Conservation (phyloP, 495 filamentous ascomycete genomes). For the Trichocladium uniseriatum region DNA sequence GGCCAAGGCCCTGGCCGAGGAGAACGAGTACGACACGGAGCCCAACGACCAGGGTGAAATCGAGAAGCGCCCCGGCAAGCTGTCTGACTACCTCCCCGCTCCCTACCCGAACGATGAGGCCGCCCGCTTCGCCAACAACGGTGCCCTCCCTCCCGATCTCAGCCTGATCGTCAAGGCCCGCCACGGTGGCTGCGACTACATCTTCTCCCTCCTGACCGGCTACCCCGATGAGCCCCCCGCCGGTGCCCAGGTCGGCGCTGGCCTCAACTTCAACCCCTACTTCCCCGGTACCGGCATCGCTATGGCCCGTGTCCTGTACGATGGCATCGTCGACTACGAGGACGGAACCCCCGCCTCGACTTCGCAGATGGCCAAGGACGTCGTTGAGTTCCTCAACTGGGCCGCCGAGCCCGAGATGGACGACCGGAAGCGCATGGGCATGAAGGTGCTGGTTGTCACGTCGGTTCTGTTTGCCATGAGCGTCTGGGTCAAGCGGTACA, state of each 20-base stretch:
- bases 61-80: conserved; percentile 95
- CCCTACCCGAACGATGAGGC: conserved; percentile 99
- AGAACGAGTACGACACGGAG: conserved; percentile 97
- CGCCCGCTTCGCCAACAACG: conserved; percentile 94
- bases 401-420: conserved; percentile 98
- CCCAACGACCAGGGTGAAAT: conserved; percentile 97
- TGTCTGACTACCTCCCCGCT: conserved; percentile 88
- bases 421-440: conserved; percentile 96
- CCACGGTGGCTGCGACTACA: conserved; percentile 97
- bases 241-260: conserved; percentile 66
- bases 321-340: conserved; percentile 97
- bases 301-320: conserved; percentile 97
- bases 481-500: conserved; percentile 99
- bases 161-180: conserved; percentile 95
- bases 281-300: conserved; percentile 98
- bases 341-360: conserved; percentile 89
- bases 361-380: conserved; percentile 99
- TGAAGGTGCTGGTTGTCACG: conserved; percentile 78
- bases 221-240: conserved; percentile 96
- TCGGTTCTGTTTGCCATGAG: conserved; percentile 72
- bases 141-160: conserved; percentile 94
- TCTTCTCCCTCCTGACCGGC: conserved; percentile 94
- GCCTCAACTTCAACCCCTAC: conserved; percentile 99
- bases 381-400: conserved; percentile 98
- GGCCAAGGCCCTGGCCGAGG: conserved; percentile 92